Base-by-base conservation (phyloP, 1,284 basidiomycete genomes). In the Ceratobasidium theobromae region DNA sequence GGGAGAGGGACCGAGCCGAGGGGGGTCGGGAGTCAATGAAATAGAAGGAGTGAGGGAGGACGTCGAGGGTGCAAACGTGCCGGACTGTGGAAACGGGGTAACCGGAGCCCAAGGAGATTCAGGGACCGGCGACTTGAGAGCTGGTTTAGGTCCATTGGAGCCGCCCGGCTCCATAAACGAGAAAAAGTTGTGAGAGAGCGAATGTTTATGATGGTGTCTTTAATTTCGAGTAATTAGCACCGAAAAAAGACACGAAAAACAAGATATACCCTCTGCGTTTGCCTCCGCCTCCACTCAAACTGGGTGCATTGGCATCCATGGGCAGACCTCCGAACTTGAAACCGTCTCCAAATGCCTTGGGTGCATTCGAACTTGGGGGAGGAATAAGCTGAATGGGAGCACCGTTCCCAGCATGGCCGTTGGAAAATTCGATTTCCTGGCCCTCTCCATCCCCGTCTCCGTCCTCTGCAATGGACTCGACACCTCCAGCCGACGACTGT, bases 101-200 rank as follows among this genome's bases (percentile, higher is more conserved):
- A 68, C 28, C 3, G 67, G 60, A 1, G 51, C 67, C 67, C 67
- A 68, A 21, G 60, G 49, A 8, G 55, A 58, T 1, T 48, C 48
- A 21, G 60, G 60, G 35, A 64, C 48, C 6, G 60, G 60, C 8
- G 48, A 25, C 14, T 14, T 45, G 14, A 60, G 23, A 25, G 38
- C 51, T 32, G 60, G 60, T 3, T 52, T 53, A 27, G 60, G 14
- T 38, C 11, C 38, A 14, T 27, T 23, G 23, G 23, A 11, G 18
- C 21, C 25, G 14, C 80, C 81, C 16, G 88, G 88, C 70, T 91
- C 88, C 67, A 92, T 83, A 73, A 92, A 93, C 0, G 89, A 89
- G 78, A 96, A 96, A 77, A 96, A 94, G 74, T 92, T 94, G 76
- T 96, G 94, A 0, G 93, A 96, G 25, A 95, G 76, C 0, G 93